Conservation (phyloP, 371 early-diverging fungal species). For the Dinochytrium kinnereticum region DNA sequence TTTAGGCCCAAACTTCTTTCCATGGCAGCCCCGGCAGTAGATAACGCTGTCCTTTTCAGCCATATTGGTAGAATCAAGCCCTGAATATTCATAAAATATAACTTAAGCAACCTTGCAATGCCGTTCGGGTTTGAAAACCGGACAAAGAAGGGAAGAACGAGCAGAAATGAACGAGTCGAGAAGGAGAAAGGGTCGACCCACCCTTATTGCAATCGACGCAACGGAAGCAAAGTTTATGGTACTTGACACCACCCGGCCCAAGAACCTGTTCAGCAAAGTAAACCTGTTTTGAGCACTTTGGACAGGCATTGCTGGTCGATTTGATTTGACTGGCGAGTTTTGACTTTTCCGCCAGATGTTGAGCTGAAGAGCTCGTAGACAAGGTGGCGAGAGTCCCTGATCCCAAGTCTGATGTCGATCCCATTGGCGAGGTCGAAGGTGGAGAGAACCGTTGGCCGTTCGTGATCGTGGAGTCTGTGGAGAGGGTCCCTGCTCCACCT, state of each 20-base stretch:
- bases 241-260: constrained; percentile 53
- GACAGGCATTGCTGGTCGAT: constrained; percentile 37
- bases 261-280: constrained; percentile 60
- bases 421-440: neutral
- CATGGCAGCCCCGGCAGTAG: constrained; percentile 52
- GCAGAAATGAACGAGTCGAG: neutral
- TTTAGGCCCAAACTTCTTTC: constrained; percentile 55
- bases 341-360: constrained; percentile 1
- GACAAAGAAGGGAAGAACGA: neutral
- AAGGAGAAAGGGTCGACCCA: neutral
- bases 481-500: constrained; percentile 40
- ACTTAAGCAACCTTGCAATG: too few species aligned
- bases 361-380: neutral
- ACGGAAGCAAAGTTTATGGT: constrained; percentile 54
- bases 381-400: neutral
- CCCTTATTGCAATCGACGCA: constrained; percentile 47
- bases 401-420: neutral
- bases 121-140: too few species aligned
- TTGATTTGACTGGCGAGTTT: constrained; percentile 25
- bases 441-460: constrained; percentile 26
- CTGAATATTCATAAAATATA: too few species aligned
- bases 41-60: constrained; percentile 48
- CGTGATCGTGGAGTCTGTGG: constrained; percentile 39
- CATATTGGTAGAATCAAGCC: constrained; percentile 45
- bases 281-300: constrained; percentile 50